Evolutionary conservation across 202 grass and related monocot species (phyloP), one percentile per base, ranked within the genome.

Genomic region (Thinopyrum obtusiflorum): DNA sequence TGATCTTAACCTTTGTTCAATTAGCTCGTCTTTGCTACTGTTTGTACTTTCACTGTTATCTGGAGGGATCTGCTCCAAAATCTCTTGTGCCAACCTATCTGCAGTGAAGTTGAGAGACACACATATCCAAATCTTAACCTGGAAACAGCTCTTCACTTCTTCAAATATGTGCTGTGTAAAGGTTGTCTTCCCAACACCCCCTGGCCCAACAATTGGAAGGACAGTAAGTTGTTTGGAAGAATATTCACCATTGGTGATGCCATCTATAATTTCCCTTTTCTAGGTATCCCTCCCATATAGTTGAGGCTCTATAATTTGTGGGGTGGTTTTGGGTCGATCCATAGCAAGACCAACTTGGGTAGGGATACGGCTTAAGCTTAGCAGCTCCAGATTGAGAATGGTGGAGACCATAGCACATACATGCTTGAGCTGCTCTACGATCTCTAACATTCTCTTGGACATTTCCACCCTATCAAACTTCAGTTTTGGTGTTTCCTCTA

Each of bases 151-250:
- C 9, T 61, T 61, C 60, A 61, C 21, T 24, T 61, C 23, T 10
- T 61, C 60, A 61, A 24, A 61, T 21, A 61, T 61, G 21, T 61
- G 60, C 0, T 61, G 60, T 61, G 60, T 24, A 24, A 61, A 61
- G 10, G 60, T 61, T 7, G 47, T 51, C 15, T 51, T 51, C 47
- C 47, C 47, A 51, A 51, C 47, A 51, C 47, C 47, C 15, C 21
- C 60, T 0, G 10, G 60, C 8, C 60, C 87, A 77, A 85, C 36
- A 11, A 89, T 37, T 47, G 87, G 40, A 15, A 85, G 15, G 4
- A 89, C 61, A 0, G 12, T 26, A 0, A 85, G 32, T 5, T 29
- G 8, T 14, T 25, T n/a, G 0, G 68, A 17, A 33, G 13, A 32
- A 15, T 53, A 76, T 12, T 46, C 3, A 40, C 65, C 77, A 0